Base-by-base conservation (phyloP, 2,329 filamentous ascomycete genomes). In the Ophiocordyceps polyrhachis-furcata region DNA sequence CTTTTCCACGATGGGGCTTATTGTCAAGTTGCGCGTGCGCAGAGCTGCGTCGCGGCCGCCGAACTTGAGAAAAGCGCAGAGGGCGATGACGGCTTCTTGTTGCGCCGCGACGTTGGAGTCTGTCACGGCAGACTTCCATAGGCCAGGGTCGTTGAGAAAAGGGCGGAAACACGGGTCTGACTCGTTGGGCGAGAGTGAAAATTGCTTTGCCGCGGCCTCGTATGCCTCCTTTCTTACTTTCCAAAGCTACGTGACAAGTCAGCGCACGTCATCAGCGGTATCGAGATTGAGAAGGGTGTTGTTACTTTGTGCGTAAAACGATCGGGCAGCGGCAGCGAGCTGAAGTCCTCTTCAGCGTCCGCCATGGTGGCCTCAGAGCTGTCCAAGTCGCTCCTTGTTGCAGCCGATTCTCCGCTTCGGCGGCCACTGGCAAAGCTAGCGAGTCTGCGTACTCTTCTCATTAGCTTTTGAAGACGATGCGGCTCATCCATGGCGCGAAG, bases 91-190 rank as follows among this genome's bases (percentile, higher is more conserved):
- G 49, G 84, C 91, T 54, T 98, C 93, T 64, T 93, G 82, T 61
- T 98, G 91, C 31, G 93, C 91, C 17, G 89, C 91, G 47, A 98
- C 91, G 56, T 98, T 98, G 45, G 88, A 91, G 63, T 98, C 91
- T 54, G 80, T 79, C 7, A 91, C 89, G 1, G 88, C 91, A 32
- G 79, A 81, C 62, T 96, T 96, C 89, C 87, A 95, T 48, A 98
- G 62, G 49, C 78, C 68, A 1, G 87, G 71, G 52, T 98, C 91
- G 58, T 83, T 78, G 49, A 91, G 65, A 56, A 96, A 98, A 1
- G 89, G 86, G 53, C 79, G 74, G 55, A 98, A 95, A 32, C 80
- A 80, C 13, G 87, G 79, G 58, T 93, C 83, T 53, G 79, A 74
- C 59, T 96, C 89, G 63, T 88, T 81, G 49, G 85, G 80, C 6